phyloP scores from a whole-genome alignment of 306 rosid genomes.

The Sicyos edulis region DNA sequence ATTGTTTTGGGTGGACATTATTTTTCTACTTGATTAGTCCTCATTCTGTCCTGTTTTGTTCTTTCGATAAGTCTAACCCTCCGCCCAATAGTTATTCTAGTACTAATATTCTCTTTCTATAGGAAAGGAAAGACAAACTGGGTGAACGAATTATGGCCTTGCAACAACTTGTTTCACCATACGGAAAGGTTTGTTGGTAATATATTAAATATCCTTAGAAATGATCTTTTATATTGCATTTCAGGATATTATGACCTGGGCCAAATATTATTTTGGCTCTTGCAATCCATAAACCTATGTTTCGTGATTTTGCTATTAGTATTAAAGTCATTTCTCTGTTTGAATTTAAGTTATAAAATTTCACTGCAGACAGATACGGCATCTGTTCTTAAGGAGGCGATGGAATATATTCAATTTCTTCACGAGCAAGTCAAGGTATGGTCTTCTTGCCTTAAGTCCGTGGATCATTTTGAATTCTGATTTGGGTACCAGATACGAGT shows the following conservation, averaged over 20 bases:
- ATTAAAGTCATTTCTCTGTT: neutral
- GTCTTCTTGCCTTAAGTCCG: conserved; percentile 2
- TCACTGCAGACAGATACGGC: conserved; percentile 88
- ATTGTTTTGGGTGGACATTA: neutral
- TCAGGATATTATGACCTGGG: neutral
- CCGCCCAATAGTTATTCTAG: neutral
- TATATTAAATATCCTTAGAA: neutral
- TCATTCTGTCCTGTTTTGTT: neutral
- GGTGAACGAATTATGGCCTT: conserved; percentile 75
- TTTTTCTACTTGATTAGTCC: neutral
- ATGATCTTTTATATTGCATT: neutral
- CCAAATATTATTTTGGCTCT: conserved; percentile 7
- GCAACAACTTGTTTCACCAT: conserved; percentile 98
- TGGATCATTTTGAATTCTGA: conserved; percentile 10
- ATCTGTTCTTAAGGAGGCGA: conserved; percentile 85
- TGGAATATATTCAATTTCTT: conserved; percentile 87
- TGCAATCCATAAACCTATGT: neutral
- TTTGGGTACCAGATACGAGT: conserved; percentile 7
- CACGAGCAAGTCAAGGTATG: conserved; percentile 96
- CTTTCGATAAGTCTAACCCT: neutral
- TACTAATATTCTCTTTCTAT: conserved; percentile 17
- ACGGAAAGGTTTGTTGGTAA: conserved; percentile 62
- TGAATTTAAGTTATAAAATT: neutral
- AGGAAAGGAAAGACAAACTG: conserved; percentile 95
- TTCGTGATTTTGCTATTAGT: neutral